Base-by-base conservation (phyloP, 129 eudicot genomes). In the Silybum marianum region DNA sequence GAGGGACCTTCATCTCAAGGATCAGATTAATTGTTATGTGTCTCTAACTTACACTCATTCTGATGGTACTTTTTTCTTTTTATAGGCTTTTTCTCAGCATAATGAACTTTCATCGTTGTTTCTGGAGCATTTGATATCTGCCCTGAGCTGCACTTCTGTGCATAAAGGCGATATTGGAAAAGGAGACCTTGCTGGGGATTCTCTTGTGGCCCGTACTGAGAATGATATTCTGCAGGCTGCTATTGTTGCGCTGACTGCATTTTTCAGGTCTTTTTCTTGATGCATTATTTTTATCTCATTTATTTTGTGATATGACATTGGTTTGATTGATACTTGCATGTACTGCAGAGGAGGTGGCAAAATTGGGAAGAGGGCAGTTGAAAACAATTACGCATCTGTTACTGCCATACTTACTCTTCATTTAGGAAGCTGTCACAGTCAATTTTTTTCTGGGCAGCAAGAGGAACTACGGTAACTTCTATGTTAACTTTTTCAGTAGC, bases 271-370 rank as follows among this genome's bases (percentile, higher is more conserved):
- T 77, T 24, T 22, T 62, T 78, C 63, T 67, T 65, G 72, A 66
- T 67, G 39, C 75, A 77, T 28, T 83, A 36, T 21, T 74, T 16
- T 6, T 58, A 65, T 80, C n/a, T 69, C 68, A 22, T 19, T 76
- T 8, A 23, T 39, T 2, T 71, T 74, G 78, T 38, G 19, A 72
- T 30, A 36, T 75, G 74, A 69, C 80, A 23, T 23, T 71, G 42
- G 26, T 25, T 75, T 62, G 32, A 70, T 75, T 62, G 32, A 70
- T 46, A 36, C 60, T 73, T 65, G 42, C 54, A 25, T 81, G 32
- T 84, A 39, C 54, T 87, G 74, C 95, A 95, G 99, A 89, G 99
- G 99, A 67, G 97, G 99, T 62, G 99, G 97, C 75, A 95, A 86
- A 88, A 82, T 83, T 82, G 99, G 99, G 71, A 92, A 91, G 83